Evolutionary conservation across 768 basidiomycete species (phyloP).

Genomic region (Tylopilus intermedius): DNA sequence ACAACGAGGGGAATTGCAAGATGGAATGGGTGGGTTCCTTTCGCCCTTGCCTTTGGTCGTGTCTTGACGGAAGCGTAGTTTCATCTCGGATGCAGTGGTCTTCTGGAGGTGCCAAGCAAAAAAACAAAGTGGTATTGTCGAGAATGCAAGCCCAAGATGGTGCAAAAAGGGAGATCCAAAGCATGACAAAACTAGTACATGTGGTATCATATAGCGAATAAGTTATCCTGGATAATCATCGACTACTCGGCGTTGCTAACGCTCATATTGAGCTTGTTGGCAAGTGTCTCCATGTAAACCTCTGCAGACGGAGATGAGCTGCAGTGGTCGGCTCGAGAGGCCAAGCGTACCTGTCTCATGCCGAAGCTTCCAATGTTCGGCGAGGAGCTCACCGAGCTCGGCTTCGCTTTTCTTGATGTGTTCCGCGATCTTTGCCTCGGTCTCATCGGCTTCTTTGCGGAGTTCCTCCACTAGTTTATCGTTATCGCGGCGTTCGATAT

Average conservation of each 20-base stretch:
- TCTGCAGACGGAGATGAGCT: slow-evolving; percentile 38
- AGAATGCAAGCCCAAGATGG: slow-evolving; percentile 46
- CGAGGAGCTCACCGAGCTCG: slow-evolving; percentile 75
- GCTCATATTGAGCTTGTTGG: slow-evolving; percentile 70
- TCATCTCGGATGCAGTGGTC: slow-evolving; percentile 63
- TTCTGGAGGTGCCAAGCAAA: slow-evolving; percentile 53
- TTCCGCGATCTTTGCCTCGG: slow-evolving; percentile 71
- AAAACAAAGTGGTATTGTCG: slow-evolving; percentile 66
- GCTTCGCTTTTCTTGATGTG: slow-evolving; percentile 69
- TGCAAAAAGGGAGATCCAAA: slow-evolving; percentile 32
- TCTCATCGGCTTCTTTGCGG: slow-evolving; percentile 60
- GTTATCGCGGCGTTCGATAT: slow-evolving; percentile 67
- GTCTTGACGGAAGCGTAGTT: slow-evolving; percentile 43
- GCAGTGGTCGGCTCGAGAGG: not conserved
- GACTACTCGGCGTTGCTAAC: slow-evolving; percentile 27
- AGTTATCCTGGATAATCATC: slow-evolving; percentile 6
- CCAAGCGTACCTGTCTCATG: slow-evolving; percentile 60
- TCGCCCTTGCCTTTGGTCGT: not conserved
- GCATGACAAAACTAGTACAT: slow-evolving; percentile 14
- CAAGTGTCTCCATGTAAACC: slow-evolving; percentile 82
- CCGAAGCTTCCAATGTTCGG: slow-evolving; percentile 78
- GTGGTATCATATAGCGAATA: slow-evolving; percentile 17
- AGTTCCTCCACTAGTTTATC: slow-evolving; percentile 77
- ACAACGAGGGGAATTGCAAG: slow-evolving; percentile 55
- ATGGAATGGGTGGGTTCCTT: slow-evolving; percentile 72